Evolutionary conservation across 495 filamentous ascomycete species (phyloP).

Genomic region (Neurospora sublineolata): DNA sequence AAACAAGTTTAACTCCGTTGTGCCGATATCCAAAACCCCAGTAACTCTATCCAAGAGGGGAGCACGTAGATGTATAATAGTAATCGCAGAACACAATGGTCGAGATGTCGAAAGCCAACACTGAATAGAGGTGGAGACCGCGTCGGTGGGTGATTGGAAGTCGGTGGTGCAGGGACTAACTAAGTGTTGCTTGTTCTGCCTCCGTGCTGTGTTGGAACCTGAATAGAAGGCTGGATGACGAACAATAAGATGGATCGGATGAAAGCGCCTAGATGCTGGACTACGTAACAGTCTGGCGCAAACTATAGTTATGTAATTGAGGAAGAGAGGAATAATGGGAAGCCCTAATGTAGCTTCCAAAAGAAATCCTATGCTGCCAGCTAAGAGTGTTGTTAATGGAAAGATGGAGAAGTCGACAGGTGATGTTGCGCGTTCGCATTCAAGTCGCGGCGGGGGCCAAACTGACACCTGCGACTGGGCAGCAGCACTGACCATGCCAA

Average conservation of each 20-base stretch:
- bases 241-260: neutral
- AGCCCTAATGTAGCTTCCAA: neutral
- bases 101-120: neutral
- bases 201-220: neutral
- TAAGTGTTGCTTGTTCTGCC: neutral
- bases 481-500: neutral
- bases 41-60: neutral
- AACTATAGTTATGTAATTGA: neutral
- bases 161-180: neutral
- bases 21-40: neutral
- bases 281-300: neutral
- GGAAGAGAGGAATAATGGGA: neutral
- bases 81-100: neutral
- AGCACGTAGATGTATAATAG: neutral
- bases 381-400: neutral
- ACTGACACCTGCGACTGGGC: neutral
- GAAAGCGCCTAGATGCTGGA: neutral
- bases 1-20: neutral
- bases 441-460: neutral
- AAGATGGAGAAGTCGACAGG: neutral
- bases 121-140: neutral
- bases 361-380: neutral
- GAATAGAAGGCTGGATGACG: neutral
- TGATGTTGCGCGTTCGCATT: neutral
- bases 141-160: neutral